A percentile compares a stretch with the other conserved stretches of the same genome.
These are phyloP conservation scores for Tetracladium maxilliforme DNA, from an alignment of 2,329 filamentous ascomycete genomes.

Conservation along the genomic window DNA sequence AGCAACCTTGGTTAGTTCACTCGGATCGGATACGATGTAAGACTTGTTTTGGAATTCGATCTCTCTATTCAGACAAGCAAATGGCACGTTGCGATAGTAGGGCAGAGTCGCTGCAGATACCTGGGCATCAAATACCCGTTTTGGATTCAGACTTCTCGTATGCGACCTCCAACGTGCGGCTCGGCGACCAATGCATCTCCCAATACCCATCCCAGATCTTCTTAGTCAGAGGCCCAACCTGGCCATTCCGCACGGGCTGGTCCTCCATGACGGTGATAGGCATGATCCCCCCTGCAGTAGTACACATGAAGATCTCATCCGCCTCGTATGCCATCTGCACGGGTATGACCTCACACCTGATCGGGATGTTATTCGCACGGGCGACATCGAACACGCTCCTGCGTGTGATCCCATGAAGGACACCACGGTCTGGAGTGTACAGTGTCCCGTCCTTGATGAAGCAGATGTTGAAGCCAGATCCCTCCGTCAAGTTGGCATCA, in stretches of 20 bases:
- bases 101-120: too few relatives aligned
- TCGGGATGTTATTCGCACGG: constrained; percentile 13
- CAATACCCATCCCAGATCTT: constrained; percentile 35
- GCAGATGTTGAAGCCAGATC: constrained; percentile 31
- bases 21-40: too few relatives aligned
- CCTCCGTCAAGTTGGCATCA: constrained; percentile 31
- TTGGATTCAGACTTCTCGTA: too few relatives aligned
- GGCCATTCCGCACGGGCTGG: constrained; percentile 21
- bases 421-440: constrained; percentile 29
- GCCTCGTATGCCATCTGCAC: constrained; percentile 21
- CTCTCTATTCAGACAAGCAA: too few relatives aligned
- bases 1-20: too few relatives aligned
- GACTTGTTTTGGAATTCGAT: too few relatives aligned
- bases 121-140: too few relatives aligned
- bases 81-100: too few relatives aligned
- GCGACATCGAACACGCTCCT: constrained; percentile 31
- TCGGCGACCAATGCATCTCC: constrained; percentile 26
- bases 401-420: constrained; percentile 30
- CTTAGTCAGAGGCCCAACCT: constrained; percentile 27
- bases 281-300: constrained; percentile 36
- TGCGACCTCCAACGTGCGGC: constrained; percentile 17
- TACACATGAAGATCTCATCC: constrained; percentile 37
- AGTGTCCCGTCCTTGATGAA: constrained; percentile 27
- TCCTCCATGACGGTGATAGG: constrained; percentile 31
- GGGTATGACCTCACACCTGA: constrained; percentile 24